phyloP scores from a whole-genome alignment of 2,329 filamentous ascomycete species.

The Elsinoe ampelina region DNA sequence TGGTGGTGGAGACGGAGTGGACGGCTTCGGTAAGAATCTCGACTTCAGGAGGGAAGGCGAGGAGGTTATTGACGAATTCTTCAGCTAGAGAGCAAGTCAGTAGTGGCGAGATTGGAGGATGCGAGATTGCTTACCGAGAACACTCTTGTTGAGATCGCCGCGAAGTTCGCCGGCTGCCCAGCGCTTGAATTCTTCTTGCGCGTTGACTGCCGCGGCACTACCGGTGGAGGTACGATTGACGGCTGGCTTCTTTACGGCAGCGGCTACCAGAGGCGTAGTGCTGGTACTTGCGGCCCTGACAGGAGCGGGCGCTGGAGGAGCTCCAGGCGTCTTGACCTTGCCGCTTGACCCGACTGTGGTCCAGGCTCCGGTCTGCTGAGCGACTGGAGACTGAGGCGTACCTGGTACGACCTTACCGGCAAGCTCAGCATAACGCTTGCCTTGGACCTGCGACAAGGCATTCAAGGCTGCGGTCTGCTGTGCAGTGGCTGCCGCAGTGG shows the following conservation, averaged over 20 bases:
- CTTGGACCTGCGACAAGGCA: slow-evolving; percentile 39
- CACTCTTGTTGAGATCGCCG: slow-evolving; percentile 60
- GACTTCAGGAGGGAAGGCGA: slow-evolving; percentile 65
- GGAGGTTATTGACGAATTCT: slow-evolving; percentile 66
- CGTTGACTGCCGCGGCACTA: slow-evolving; percentile 45
- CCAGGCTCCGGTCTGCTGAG: slow-evolving; percentile 59
- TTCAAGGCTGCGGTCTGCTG: slow-evolving; percentile 30
- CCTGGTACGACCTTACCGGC: slow-evolving; percentile 62
- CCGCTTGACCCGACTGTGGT: slow-evolving; percentile 90
- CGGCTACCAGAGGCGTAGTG: slow-evolving; percentile 26
- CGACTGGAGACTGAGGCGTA: slow-evolving; percentile 29
- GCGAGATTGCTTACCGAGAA: slow-evolving; percentile 48
- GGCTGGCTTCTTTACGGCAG: slow-evolving; percentile 22
- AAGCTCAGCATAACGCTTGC: slow-evolving; percentile 91
- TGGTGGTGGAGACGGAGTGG: slow-evolving; percentile 75
- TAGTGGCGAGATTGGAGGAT: background rate
- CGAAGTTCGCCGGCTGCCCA: slow-evolving; percentile 76
- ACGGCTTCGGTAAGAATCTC: slow-evolving; percentile 84
- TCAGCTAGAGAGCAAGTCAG: slow-evolving; percentile 49
- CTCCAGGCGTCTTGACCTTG: slow-evolving; percentile 57
- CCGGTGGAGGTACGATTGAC: slow-evolving; percentile 47
- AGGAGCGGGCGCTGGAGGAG: slow-evolving; percentile 45
- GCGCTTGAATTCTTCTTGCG: slow-evolving; percentile 86
- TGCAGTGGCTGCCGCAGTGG: slow-evolving; percentile 38
- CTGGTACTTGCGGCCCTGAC: slow-evolving; percentile 40